A percentile compares a stretch with the other conserved stretches of the same genome.
Conservation (phyloP, 2,329 filamentous ascomycete species). For the Colletotrichum tofieldiae region DNA sequence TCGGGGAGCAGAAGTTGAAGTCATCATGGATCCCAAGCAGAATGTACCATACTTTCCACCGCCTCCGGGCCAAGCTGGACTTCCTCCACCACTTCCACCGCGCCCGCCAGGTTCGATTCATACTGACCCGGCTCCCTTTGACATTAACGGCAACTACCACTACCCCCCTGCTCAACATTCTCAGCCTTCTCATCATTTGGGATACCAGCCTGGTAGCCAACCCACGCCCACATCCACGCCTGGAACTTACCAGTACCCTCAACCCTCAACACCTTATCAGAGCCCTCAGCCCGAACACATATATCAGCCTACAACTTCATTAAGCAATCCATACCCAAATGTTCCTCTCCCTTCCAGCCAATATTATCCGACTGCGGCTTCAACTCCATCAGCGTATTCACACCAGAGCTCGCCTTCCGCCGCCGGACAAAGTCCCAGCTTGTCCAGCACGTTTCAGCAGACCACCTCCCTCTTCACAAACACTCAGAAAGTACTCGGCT, state of each 20-base stretch:
- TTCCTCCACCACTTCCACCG: slow-evolving; percentile 21
- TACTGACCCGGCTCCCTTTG: not conserved
- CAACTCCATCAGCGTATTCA: not conserved
- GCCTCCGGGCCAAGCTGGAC: slow-evolving; percentile 18
- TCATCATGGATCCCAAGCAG: not conserved
- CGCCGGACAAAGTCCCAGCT: not conserved
- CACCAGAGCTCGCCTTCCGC: not conserved
- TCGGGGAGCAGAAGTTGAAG: not conserved
- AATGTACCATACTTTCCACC: slow-evolving; percentile 26
- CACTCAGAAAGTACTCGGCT: slow-evolving; percentile 14
- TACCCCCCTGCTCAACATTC: not conserved
- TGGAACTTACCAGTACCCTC: not conserved
- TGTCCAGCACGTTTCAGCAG: not conserved
- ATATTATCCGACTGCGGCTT: not conserved
- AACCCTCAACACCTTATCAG: not conserved
- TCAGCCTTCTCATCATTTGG: not conserved
- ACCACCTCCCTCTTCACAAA: not conserved
- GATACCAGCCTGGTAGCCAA: not conserved
- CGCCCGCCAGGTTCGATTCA: not conserved
- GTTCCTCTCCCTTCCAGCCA: not conserved
- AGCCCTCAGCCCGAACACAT: not conserved
- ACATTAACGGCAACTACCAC: not conserved
- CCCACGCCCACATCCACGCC: not conserved
- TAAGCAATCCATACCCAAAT: not conserved
- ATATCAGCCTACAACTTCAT: not conserved